Conservation (phyloP, 108 stramenopile genomes). For the Parietichytrium sp. region DNA sequence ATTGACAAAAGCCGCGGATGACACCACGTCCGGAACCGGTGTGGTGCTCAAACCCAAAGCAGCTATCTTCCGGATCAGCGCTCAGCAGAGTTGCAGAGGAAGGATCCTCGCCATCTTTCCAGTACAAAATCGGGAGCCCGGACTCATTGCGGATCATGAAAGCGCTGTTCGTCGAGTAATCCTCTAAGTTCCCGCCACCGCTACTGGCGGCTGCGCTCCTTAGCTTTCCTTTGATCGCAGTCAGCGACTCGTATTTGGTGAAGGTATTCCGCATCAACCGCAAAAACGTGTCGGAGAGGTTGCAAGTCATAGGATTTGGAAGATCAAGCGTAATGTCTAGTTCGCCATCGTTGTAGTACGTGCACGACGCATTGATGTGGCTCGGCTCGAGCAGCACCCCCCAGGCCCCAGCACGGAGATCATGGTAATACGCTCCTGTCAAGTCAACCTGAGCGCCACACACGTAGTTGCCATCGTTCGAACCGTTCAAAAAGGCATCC, state of each 20-base stretch:
- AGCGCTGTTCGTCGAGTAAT: not conserved
- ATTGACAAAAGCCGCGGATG: constrained; percentile 12
- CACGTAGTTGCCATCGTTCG: constrained; percentile 32
- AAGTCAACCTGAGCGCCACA: constrained; percentile 3
- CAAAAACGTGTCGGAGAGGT: constrained; percentile 21
- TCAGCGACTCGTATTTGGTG: not conserved
- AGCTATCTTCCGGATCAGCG: not conserved
- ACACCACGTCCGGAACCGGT: not conserved
- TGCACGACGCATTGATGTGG: constrained; percentile 1
- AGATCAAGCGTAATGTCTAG: constrained; percentile 12
- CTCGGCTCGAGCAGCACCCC: constrained; percentile 17
- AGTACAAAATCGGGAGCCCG: not conserved
- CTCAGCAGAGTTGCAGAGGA: not conserved
- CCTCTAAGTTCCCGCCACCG: not conserved
- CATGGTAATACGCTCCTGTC: constrained; percentile 24
- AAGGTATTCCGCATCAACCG: not conserved
- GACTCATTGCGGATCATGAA: constrained; percentile 15
- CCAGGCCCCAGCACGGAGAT: constrained; percentile 18
- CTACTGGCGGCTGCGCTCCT: not conserved
- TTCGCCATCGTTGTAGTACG: constrained; percentile 32
- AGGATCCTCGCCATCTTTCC: constrained; percentile 24
- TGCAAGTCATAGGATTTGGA: constrained; percentile 21
- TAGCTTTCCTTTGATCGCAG: not conserved
- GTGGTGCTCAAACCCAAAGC: not conserved
- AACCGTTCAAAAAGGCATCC: constrained; percentile 1